A percentile compares a stretch with the other conserved stretches of the same genome.
These are phyloP conservation scores for Arxiozyma telluris DNA, from an alignment of 1,139 yeast genomes.

Conservation along the genomic window DNA sequence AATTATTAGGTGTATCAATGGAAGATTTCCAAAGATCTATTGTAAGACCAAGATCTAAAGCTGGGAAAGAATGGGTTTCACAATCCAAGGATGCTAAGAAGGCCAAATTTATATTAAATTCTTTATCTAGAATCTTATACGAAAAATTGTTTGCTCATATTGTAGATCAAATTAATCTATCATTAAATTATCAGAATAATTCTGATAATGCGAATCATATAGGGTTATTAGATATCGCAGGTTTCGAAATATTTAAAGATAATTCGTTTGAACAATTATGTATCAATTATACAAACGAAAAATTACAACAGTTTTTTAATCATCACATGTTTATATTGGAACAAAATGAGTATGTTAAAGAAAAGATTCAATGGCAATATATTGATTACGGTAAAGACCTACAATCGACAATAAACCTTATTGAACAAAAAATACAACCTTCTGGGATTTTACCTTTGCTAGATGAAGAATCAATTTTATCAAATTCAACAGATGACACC, in stretches of 20 bases:
- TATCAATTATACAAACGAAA: conserved; percentile 93
- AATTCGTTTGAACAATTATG: conserved; percentile 96
- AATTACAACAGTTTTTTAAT: conserved; percentile 91
- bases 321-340: conserved; percentile 96
- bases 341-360: conserved; percentile 89
- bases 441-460: conserved; percentile 82
- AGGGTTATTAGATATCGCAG: conserved; percentile 95
- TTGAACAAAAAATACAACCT: conserved; percentile 60
- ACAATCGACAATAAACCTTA: conserved; percentile 88
- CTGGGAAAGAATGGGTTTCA: conserved; percentile 79
- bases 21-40: conserved; percentile 50
- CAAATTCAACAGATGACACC: conserved; percentile 75
- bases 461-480: conserved; percentile 94
- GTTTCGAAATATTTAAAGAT: conserved; percentile 86
- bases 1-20: conserved; percentile 56
- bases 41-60: conserved; percentile 76
- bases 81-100: conserved; percentile 76
- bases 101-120: conserved; percentile 75
- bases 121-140: conserved; percentile 78
- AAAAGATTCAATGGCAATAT: conserved; percentile 92
- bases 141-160: conserved; percentile 75
- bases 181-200: conserved; percentile 38
- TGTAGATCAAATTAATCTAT: conserved; percentile 69
- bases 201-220: conserved; percentile 50
- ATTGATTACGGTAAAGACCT: conserved; percentile 95